These are phyloP conservation scores for Mycena haematopus DNA, from an alignment of 768 basidiomycete genomes.

Conservation along the genomic window DNA sequence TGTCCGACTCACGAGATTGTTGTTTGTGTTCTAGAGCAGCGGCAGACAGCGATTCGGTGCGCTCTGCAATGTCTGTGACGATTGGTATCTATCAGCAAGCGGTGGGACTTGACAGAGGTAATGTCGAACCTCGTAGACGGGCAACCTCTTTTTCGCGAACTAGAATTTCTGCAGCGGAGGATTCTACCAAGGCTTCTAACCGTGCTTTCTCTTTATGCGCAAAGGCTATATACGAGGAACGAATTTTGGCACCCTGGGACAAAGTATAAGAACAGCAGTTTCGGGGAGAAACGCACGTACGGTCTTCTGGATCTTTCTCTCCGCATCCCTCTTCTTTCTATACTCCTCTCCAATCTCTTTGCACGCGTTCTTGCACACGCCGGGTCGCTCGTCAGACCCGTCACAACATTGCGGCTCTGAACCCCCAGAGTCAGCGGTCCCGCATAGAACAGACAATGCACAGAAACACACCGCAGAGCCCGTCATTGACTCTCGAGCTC, in stretches of 20 bases:
- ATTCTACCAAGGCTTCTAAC: conserved; percentile 67
- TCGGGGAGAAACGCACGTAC: conserved; percentile 47
- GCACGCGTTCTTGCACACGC: conserved; percentile 82
- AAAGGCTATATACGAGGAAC: conserved; percentile 84
- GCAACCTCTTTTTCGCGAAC: conserved; percentile 74
- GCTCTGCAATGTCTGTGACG: conserved; percentile 72
- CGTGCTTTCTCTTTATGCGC: conserved; percentile 91
- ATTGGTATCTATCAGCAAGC: not conserved
- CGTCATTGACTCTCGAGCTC: conserved; percentile 87
- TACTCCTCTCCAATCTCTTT: conserved; percentile 74
- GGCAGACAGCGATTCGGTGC: conserved; percentile 78
- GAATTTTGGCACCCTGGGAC: conserved; percentile 88
- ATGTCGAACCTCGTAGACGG: conserved; percentile 65
- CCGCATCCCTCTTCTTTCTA: conserved; percentile 71
- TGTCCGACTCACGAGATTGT: conserved; percentile 70
- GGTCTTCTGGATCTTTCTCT: conserved; percentile 79
- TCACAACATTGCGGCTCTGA: conserved; percentile 94
- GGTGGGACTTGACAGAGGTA: not conserved
- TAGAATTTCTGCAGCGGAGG: conserved; percentile 62
- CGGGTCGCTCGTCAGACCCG: conserved; percentile 88
- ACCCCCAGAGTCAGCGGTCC: conserved; percentile 27
- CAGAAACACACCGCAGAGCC: conserved; percentile 80
- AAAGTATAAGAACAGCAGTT: conserved; percentile 7
- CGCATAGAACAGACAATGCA: not conserved
- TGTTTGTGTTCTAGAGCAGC: conserved; percentile 86